These are phyloP conservation scores for Fusarium armeniacum DNA, from an alignment of 2,329 filamentous ascomycete genomes.

Conservation along the genomic window DNA sequence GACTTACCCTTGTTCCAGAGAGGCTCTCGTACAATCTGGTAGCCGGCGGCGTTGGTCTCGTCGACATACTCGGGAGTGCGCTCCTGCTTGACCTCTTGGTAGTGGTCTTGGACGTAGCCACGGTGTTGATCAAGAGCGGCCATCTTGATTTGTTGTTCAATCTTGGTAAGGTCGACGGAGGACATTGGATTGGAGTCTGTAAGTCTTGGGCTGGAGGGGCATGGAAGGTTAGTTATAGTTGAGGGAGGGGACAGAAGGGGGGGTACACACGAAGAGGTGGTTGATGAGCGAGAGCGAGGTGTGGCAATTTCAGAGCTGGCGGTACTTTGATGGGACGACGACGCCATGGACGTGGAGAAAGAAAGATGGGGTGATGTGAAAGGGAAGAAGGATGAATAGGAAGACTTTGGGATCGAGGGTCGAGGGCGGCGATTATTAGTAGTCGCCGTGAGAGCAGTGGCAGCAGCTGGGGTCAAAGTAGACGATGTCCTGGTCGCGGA, in stretches of 20 bases:
- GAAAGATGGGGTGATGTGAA: slow-evolving; percentile 47
- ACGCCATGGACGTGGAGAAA: slow-evolving; percentile 51
- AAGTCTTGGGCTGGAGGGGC: slow-evolving; percentile 65
- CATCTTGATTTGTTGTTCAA: slow-evolving; percentile 73
- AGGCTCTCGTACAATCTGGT: slow-evolving; percentile 73
- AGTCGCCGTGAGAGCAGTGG: slow-evolving; percentile 43
- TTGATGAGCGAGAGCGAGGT: slow-evolving; percentile 63
- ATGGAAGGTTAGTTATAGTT: slow-evolving; percentile 65
- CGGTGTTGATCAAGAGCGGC: slow-evolving; percentile 71
- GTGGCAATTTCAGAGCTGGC: slow-evolving; percentile 67
- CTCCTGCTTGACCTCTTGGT: slow-evolving; percentile 68
- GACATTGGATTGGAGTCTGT: slow-evolving; percentile 69
- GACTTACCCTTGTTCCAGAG: slow-evolving; percentile 75
- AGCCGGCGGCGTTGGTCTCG: slow-evolving; percentile 67
- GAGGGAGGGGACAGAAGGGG: slow-evolving; percentile 57
- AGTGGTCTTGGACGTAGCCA: slow-evolving; percentile 71
- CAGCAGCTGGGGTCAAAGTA: slow-evolving; percentile 38
- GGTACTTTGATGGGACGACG: slow-evolving; percentile 59
- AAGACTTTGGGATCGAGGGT: slow-evolving; percentile 46
- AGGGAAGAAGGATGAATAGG: slow-evolving; percentile 43
- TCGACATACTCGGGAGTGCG: slow-evolving; percentile 67
- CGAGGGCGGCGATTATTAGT: slow-evolving; percentile 52
- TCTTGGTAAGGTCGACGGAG: slow-evolving; percentile 67
- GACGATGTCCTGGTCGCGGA: slow-evolving; percentile 48
- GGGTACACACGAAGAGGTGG: slow-evolving; percentile 62